Evolutionary conservation across 768 basidiomycete species (phyloP).

Genomic region (Trametes punicea): DNA sequence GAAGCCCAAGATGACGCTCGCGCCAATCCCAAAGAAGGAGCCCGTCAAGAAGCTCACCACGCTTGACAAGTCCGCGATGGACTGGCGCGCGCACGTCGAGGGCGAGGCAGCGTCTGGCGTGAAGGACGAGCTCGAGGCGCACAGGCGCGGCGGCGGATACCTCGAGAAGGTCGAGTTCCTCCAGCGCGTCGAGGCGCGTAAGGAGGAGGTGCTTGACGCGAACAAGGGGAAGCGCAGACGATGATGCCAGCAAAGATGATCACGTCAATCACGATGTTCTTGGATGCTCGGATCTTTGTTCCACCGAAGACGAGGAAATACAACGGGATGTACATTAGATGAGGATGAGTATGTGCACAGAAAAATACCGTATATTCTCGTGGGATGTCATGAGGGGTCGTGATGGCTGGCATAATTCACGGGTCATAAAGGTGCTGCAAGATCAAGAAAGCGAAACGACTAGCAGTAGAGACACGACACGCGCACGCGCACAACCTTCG

Average conservation of each 20-base stretch:
- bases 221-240: constrained; percentile 52
- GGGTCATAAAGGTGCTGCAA: background rate
- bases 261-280: too few species aligned
- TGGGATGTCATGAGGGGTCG: background rate
- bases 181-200: constrained; percentile 68
- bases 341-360: background rate
- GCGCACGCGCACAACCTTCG: background rate
- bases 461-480: background rate
- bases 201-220: constrained; percentile 60
- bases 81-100: constrained; percentile 71
- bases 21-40: constrained; percentile 53
- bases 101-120: constrained; percentile 38
- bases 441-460: background rate
- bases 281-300: background rate
- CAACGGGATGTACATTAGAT: constrained; percentile 4
- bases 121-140: constrained; percentile 71
- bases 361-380: background rate
- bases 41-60: constrained; percentile 68
- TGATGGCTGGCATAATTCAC: background rate
- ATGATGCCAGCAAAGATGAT: constrained; percentile 2
- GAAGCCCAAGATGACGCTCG: constrained; percentile 57
- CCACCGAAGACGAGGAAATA: background rate
- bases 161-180: constrained; percentile 85
- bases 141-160: constrained; percentile 73
- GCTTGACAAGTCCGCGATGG: constrained; percentile 83